Evolutionary conservation across 2,329 filamentous ascomycete genomes (phyloP).

Genomic region (Cladosporium sp.): DNA sequence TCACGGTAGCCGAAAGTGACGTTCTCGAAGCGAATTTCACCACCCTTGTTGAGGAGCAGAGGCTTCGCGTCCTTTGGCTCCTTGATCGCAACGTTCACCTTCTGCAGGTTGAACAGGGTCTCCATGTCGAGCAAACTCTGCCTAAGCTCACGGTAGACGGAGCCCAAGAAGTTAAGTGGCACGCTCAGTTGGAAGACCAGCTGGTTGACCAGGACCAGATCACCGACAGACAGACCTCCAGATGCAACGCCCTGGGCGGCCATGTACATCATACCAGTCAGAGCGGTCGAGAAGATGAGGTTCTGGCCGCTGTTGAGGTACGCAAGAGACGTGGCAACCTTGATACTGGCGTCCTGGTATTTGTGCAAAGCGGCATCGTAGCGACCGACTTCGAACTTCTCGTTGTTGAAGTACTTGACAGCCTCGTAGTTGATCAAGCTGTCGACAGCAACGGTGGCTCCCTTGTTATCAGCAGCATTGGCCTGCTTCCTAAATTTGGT

Average conservation of each 20-base stretch:
- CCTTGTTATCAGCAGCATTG: slow-evolving; percentile 93
- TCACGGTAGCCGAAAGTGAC: slow-evolving; percentile 89
- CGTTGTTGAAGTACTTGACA: slow-evolving; percentile 99
- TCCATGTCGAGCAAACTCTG: slow-evolving; percentile 98
- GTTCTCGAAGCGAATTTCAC: slow-evolving; percentile 90
- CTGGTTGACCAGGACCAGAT: slow-evolving; percentile 98
- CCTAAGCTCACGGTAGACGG: slow-evolving; percentile 89
- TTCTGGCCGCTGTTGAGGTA: slow-evolving; percentile 94
- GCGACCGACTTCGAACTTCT: slow-evolving; percentile 83
- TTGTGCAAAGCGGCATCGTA: slow-evolving; percentile 82
- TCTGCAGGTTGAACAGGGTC: slow-evolving; percentile 94
- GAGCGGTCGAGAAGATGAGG: slow-evolving; percentile 88
- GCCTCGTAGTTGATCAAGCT: slow-evolving; percentile 98
- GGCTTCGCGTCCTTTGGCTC: slow-evolving; percentile 71
- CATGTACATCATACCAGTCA: slow-evolving; percentile 98
- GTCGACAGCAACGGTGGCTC: slow-evolving; percentile 91
- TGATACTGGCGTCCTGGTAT: slow-evolving; percentile 94
- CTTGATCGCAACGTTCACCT: slow-evolving; percentile 83
- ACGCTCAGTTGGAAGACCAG: slow-evolving; percentile 97
- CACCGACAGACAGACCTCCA: slow-evolving; percentile 81
- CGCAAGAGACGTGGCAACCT: slow-evolving; percentile 88
- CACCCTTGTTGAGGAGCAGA: slow-evolving; percentile 67
- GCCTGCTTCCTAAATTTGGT: slow-evolving; percentile 94
- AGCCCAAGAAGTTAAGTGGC: slow-evolving; percentile 95
- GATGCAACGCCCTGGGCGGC: slow-evolving; percentile 82